Base-by-base conservation (phyloP, 2,329 filamentous ascomycete genomes). In the Stagonosporopsis rhizophila region DNA sequence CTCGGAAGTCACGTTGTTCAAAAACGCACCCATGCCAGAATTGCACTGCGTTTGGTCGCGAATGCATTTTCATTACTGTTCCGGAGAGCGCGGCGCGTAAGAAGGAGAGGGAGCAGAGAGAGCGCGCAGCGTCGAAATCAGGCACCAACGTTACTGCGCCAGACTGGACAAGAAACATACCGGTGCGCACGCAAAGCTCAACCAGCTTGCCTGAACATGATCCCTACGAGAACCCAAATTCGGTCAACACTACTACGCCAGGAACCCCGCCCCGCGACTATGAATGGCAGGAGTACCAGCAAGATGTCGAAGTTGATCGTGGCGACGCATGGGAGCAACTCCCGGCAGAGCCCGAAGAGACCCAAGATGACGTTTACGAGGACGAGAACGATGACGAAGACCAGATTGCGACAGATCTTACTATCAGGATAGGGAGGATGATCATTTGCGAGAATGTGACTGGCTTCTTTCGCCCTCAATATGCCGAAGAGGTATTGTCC, bases 21-120 rank as follows among this genome's bases (percentile, higher is more conserved):
- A 76, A 76, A 58, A 76, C 73, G 34, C 72, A 75, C 40, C 73
- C 73, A 37, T 75, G 73, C 58, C 73, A 76, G 58, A 76, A 75
- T 53, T 76, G 73, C 65, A 75, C 72, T 8, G 73, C 73, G 19
- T 76, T 75, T 61, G 73, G 73, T 28, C 60, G 73, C 59, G 73
- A 76, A 55, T 76, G 73, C 51, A 59, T 76, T 59, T 76, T 76
- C 61, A 76, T 76, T 56, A 75, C 71, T 20, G 71, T 75, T 14
- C 72, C 73, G 47, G 73, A 76, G 65, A 72, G 69, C 49, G 73
- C 71, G 34, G 70, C 70, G 44, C 72, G 72, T 58, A 75, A 73
- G 61, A 75, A 70, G 63, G 71, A 74, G 60, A 62, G 72, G 59
- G 71, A 74, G 44, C 62, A 66, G 42, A 54, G 68, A 30, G 63